Percentiles rank a stretch among this genome's conserved stretches.
These are phyloP conservation scores for Larix sibirica DNA, from an alignment of 83 land plant species.

Conservation along the genomic window DNA sequence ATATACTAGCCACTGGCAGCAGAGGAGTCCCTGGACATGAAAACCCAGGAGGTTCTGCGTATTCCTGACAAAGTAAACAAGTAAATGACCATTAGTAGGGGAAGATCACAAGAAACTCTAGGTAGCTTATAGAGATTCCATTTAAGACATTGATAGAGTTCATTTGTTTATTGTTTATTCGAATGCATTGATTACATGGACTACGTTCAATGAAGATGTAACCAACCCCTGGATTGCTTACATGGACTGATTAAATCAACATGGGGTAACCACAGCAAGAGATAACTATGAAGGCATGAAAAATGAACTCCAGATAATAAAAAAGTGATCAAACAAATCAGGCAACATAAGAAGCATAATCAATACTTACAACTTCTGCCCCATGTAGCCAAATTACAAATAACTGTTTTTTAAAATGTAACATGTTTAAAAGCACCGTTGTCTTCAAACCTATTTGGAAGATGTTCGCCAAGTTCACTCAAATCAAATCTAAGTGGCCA, in stretches of 20 bases:
- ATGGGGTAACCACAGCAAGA: no score
- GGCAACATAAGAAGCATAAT: background rate
- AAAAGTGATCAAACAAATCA: background rate
- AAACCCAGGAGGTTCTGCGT: constrained; percentile 78
- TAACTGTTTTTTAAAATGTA: background rate
- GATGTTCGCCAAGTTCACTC: background rate
- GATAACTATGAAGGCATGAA: background rate
- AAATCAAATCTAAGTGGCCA: background rate
- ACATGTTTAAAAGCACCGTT: background rate
- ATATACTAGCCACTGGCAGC: constrained; percentile 69
- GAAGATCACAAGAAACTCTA: background rate
- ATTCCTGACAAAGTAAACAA: constrained; percentile 44
- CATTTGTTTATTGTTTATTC: background rate
- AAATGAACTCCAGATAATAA: background rate
- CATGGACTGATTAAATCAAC: background rate
- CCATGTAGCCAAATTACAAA: background rate
- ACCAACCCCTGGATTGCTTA: background rate
- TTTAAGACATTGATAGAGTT: background rate
- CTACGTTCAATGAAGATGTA: background rate
- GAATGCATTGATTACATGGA: no score
- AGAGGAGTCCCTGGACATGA: constrained; percentile 90
- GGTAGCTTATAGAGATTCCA: background rate
- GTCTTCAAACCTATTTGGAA: background rate
- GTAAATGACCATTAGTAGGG: background rate
- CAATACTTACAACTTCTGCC: background rate